Evolutionary conservation across 139 green algal species (phyloP), one percentile per base, ranked within the genome.

Genomic region (Chlamydomonas eustigma): DNA sequence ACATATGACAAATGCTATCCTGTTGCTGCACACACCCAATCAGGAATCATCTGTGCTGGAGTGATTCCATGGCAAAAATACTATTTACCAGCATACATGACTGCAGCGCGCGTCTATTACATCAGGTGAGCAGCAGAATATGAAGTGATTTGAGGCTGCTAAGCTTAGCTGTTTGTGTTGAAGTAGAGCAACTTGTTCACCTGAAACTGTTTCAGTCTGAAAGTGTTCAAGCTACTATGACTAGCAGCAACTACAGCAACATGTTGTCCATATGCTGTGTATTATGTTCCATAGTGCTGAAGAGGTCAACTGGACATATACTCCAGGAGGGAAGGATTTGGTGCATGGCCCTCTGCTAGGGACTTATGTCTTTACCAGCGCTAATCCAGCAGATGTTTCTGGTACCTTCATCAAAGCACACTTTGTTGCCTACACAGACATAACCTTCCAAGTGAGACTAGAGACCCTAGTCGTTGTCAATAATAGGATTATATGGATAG

Each of bases 381-480:
- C 35, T 30, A 35, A 51, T 50, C 66, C 66, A n/a, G 12, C 22
- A 22, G 32, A 51, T 44, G 76, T 88, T 30, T 86, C 80, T 38
- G 72, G 71, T 67, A 79, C 72, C 33, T 89, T 89, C 69, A 33
- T 78, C 37, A 93, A 93, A 84, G 89, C 79, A 1, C 67, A 35
- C 4, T 93, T 89, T 65, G 25, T 85, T 1, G 83, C 85, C 51
- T 93, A 90, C 79, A 93, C 84, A 0, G 88, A 93, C 70, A 83
- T 44, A 64, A 91, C 80, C 8, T 93, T 93, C 85, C 86, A 34
- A 6, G 77, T 82, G 51, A 2, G 76, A 1, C 24, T 68, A 24
- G 58, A n/a, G 8, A 5, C 66, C 28, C 58, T 37, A 70, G 25
- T 51, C 33, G 24, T 28, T 37, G n/a, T n/a, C n/a, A n/a, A n/a